phyloP scores from a whole-genome alignment of 2,329 filamentous ascomycete genomes.

The Lasiodiplodia sp. region DNA sequence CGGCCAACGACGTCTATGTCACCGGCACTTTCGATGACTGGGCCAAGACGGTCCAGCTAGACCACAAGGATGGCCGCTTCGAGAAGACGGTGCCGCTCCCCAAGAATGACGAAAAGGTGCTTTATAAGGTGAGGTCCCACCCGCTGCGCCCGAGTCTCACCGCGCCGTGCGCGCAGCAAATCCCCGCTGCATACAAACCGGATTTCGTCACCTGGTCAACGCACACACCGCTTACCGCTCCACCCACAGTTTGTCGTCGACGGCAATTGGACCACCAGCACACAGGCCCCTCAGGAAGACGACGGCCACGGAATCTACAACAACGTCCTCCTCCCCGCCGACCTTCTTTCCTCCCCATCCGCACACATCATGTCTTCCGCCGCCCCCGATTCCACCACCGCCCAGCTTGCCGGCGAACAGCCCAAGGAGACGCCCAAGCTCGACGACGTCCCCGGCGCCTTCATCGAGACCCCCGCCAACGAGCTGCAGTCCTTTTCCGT shows the following conservation, averaged over 20 bases:
- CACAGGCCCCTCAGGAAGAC: slow-evolving; percentile 79
- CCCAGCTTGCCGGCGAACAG: slow-evolving; percentile 71
- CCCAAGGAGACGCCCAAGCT: slow-evolving; percentile 55
- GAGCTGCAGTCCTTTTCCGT: slow-evolving; percentile 58
- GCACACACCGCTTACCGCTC: slow-evolving; percentile 31
- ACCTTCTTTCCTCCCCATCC: slow-evolving; percentile 65
- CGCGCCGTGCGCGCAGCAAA: slow-evolving; percentile 20
- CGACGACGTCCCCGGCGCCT: slow-evolving; percentile 66
- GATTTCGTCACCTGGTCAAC: slow-evolving; percentile 29
- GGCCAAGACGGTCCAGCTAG: slow-evolving; percentile 83
- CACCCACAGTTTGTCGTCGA: slow-evolving; percentile 86
- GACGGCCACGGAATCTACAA: slow-evolving; percentile 87
- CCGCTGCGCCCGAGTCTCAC: slow-evolving; percentile 22
- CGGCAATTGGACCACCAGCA: slow-evolving; percentile 86
- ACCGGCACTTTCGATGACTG: slow-evolving; percentile 97
- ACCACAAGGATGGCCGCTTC: slow-evolving; percentile 74
- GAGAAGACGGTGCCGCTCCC: slow-evolving; percentile 81
- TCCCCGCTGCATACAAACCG: slow-evolving; percentile 28
- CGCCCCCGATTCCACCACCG: slow-evolving; percentile 74
- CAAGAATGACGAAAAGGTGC: slow-evolving; percentile 73
- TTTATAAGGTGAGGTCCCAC: slow-evolving; percentile 81
- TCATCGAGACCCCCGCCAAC: slow-evolving; percentile 74
- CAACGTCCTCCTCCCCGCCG: slow-evolving; percentile 83
- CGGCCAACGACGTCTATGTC: slow-evolving; percentile 87
- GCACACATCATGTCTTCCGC: slow-evolving; percentile 68